Percentiles rank a stretch among this genome's conserved stretches.
These are phyloP conservation scores for Insectozyma bohioensis DNA, from an alignment of 1,139 yeast species.

Conservation along the genomic window DNA sequence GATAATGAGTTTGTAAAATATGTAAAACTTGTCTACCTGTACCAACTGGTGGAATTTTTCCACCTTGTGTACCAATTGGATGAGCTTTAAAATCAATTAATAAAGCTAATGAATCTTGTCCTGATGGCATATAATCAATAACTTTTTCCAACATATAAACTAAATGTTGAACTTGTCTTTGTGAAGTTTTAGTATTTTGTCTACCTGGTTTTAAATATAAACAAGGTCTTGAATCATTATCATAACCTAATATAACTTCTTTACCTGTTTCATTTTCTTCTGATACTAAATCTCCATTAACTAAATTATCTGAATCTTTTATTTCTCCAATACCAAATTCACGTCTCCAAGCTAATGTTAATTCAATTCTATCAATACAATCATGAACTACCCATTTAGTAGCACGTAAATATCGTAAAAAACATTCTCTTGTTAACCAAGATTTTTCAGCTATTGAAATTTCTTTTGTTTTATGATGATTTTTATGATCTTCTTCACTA, in stretches of 20 bases:
- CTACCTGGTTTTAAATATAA: constrained; percentile 50
- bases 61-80: constrained; percentile 51
- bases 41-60: constrained; percentile 80
- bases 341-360: constrained; percentile 49
- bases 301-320: constrained; percentile 32
- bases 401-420: constrained; percentile 47
- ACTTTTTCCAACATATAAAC: constrained; percentile 51
- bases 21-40: constrained; percentile 74
- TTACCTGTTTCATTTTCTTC: constrained; percentile 49
- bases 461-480: constrained; percentile 20
- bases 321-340: constrained; percentile 41
- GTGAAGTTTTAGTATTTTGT: constrained; percentile 46
- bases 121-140: constrained; percentile 50
- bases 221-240: constrained; percentile 48
- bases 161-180: constrained; percentile 47
- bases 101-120: constrained; percentile 48
- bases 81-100: constrained; percentile 48
- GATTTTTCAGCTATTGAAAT: constrained; percentile 36
- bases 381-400: constrained; percentile 44
- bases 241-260: constrained; percentile 47
- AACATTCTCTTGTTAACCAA: constrained; percentile 51
- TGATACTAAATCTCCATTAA: constrained; percentile 32
- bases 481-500: constrained; percentile 41
- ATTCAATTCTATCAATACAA: constrained; percentile 41
- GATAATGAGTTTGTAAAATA: constrained; percentile 60